Evolutionary conservation across 2,329 filamentous ascomycete species (phyloP), one percentile per base, ranked within the genome.

Genomic region (Talaromyces sp.): DNA sequence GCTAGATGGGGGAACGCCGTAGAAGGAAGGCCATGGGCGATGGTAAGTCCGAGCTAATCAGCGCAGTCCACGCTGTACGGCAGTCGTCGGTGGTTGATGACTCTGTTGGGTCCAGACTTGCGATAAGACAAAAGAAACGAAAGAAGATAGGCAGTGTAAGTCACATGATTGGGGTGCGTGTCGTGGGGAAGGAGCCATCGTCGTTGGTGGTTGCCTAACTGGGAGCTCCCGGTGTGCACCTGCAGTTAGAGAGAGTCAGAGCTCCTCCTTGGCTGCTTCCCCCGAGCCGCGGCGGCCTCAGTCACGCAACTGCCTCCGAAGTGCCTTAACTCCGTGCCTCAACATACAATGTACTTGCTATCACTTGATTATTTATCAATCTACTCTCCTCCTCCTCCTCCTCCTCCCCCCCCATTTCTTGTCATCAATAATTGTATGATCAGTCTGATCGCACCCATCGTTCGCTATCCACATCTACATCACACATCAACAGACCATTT

Each of bases 141-240:
- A 16, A 58, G 22, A 59, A 59, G 37, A 43, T 24, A 14, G 22
- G 16, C 57, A 16, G 6, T 8, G 3, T 10, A 16, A 8, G 52
- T 52, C 60, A 62, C 48, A 62, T 62, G 60, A 62, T 62, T 52
- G 60, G 48, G 31, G 39, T 50, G 27, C 11, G 47, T 13, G 47
- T 50, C 47, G 60, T 37, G 60, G 60, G 45, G 43, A 61, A 61
- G 59, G 37, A 41, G 60, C 45, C 24, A 54, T 54, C 22, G 45
- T 54, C 52, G 52, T 39, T 56, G 9, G 5, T 56, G 31, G 33
- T 33, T 63, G 61, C 61, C 61, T 57, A 63, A 57, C 48, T 63
- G 48, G 43, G 61, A 54, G 22, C 39, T 63, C 24, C 52, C 61
- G 61, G 61, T 63, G 61, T 63, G 61, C 48, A 10, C 27, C 27